Evolutionary conservation across 2,329 filamentous ascomycete species (phyloP).

Genomic region (Epichloe uncinata): DNA sequence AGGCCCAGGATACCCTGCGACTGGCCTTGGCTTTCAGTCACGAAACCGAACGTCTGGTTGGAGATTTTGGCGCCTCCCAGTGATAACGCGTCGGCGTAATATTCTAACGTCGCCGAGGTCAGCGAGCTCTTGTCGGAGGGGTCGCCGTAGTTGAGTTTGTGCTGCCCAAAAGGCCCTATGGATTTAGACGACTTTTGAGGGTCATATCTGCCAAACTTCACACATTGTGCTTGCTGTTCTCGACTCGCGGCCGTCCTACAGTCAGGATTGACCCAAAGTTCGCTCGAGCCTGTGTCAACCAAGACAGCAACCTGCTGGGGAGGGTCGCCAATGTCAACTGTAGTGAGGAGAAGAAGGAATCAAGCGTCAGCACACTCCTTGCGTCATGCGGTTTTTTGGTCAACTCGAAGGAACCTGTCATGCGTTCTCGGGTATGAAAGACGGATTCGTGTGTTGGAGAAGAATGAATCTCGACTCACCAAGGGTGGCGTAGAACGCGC

Average conservation of each 20-base stretch:
- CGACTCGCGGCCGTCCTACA: slow-evolving; percentile 26
- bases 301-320: slow-evolving; percentile 31
- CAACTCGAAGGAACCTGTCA: neutral
- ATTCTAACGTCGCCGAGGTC: slow-evolving; percentile 28
- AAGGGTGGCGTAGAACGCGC: slow-evolving; percentile 26
- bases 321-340: slow-evolving; percentile 30
- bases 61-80: slow-evolving; percentile 28
- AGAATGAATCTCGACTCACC: slow-evolving; percentile 13
- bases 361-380: neutral
- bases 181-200: slow-evolving; percentile 26
- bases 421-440: neutral
- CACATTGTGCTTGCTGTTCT: slow-evolving; percentile 24
- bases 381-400: neutral
- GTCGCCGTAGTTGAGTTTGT: slow-evolving; percentile 28
- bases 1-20: slow-evolving; percentile 39
- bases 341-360: neutral
- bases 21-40: slow-evolving; percentile 30
- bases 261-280: slow-evolving; percentile 41
- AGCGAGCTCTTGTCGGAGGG: slow-evolving; percentile 19
- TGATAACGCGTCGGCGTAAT: slow-evolving; percentile 32
- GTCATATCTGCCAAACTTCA: slow-evolving; percentile 30
- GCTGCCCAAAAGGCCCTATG: slow-evolving; percentile 22
- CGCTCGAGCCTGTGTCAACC: slow-evolving; percentile 38
- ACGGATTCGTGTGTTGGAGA: neutral
- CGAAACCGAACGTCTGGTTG: slow-evolving; percentile 38